These are phyloP conservation scores for Rhizopus delemar DNA, from an alignment of 371 early-diverging fungal species.

Conservation along the genomic window DNA sequence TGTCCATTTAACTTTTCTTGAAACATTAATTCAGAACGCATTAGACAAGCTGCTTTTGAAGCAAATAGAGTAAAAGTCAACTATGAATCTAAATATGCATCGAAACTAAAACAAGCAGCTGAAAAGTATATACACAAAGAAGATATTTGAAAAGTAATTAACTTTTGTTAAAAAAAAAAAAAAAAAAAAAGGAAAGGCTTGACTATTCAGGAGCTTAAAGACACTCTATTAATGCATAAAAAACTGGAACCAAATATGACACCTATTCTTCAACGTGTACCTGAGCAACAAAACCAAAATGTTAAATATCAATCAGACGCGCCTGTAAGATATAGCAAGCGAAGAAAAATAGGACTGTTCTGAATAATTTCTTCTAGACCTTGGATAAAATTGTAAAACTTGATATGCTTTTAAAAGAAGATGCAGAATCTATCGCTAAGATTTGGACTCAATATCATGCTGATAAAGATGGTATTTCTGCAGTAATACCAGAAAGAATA, in stretches of 20 bases:
- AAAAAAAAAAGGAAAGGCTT: conserved; percentile 32
- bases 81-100: conserved; percentile 66
- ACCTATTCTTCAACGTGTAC: conserved; percentile 6
- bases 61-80: conserved; percentile 16
- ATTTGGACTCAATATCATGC: conserved; percentile 85
- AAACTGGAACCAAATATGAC: conserved; percentile 13
- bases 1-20: too few relatives aligned
- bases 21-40: conserved; percentile 13
- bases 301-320: conserved; percentile 40
- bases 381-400: conserved; percentile 80
- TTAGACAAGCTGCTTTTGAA: conserved; percentile 15
- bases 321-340: conserved; percentile 19
- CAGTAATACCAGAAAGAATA: conserved; percentile 68
- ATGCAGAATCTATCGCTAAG: conserved; percentile 61
- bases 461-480: conserved; percentile 67
- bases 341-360: not conserved
- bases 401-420: conserved; percentile 61
- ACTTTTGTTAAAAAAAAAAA: not conserved
- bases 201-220: conserved; percentile 49
- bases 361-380: conserved; percentile 34
- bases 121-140: conserved; percentile 42
- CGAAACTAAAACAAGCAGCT: conserved; percentile 65
- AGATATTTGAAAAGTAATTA: too few relatives aligned
- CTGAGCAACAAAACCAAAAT: conserved; percentile 16
- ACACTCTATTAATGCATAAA: conserved; percentile 7